Evolutionary conservation across 805 yeast genomes (phyloP), one percentile per base, ranked within the genome.

Genomic region (Ascoidea tarda): DNA sequence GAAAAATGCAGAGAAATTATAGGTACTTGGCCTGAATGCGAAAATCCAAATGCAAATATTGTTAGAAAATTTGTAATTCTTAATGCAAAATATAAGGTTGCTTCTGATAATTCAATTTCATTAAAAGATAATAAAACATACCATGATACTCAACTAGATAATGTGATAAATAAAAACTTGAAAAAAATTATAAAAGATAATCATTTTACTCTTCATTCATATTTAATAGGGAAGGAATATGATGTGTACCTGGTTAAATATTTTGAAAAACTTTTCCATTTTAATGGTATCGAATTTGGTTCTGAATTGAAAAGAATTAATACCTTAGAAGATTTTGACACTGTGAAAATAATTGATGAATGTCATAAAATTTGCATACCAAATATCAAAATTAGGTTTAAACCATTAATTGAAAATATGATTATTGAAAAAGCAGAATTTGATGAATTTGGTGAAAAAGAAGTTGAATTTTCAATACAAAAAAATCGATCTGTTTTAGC

Each of bases 331-430:
- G 49, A 44, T 49, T 16, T 54, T 2, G 42, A 50, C n/a, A 16
- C 50, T 6, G 42, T 4, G 10, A 51, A 52, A 28, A 33, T 52
- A 33, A 48, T 54, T 4, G 44, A 42, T 12, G 47, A 51, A 21
- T 52, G 46, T 52, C 49, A 50, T 8, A 52, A 52, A 31, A 51
- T 56, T 16, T 33, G 49, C 8, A 46, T 54, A 10, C 58, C 58
- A 32, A 16, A 51, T 12, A 12, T 54, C 12, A 54, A 49, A 47
- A 46, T 56, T n/a, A 31, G 38, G 6, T n/a, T 56, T 8, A 32
- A 32, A 6, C 50, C 52, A 45, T 38, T 38, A 38, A 38, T 38
- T 38, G 44, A 38, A 38, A 8, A 38, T 10, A 10, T 38, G 4
- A 38, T 10, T 10, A 38, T 38, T 38, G 44, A 38, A 38, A 38